phyloP scores from a whole-genome alignment of 768 basidiomycete genomes.

The Lactarius pseudohatsudake region DNA sequence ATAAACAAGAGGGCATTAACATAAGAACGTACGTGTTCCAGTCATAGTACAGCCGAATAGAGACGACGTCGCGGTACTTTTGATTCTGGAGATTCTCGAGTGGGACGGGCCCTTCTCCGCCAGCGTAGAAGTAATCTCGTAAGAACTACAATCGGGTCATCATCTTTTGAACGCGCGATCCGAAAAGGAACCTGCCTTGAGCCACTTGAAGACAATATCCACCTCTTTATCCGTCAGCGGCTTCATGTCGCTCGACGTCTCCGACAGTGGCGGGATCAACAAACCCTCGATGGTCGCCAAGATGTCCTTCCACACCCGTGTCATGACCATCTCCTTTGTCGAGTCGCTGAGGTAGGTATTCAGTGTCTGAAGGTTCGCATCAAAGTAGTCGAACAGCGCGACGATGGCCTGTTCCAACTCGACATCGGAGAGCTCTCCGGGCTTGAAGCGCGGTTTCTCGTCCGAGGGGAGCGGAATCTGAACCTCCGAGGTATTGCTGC shows the following conservation, averaged over 20 bases:
- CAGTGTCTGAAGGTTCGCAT: slow-evolving; percentile 86
- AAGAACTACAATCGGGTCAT: slow-evolving; percentile 62
- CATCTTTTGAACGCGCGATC: slow-evolving; percentile 3
- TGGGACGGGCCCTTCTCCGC: slow-evolving; percentile 88
- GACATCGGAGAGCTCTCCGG: slow-evolving; percentile 84
- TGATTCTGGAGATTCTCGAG: slow-evolving; percentile 87
- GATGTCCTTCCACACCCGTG: slow-evolving; percentile 94
- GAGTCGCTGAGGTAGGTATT: slow-evolving; percentile 83
- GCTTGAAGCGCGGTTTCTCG: slow-evolving; percentile 76
- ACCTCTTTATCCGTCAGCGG: slow-evolving; percentile 94
- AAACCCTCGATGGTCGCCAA: slow-evolving; percentile 80
- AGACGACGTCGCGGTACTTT: slow-evolving; percentile 89
- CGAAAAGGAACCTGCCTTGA: slow-evolving; percentile 63
- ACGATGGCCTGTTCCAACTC: slow-evolving; percentile 93
- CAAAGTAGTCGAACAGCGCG: slow-evolving; percentile 94
- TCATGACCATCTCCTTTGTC: slow-evolving; percentile 91
- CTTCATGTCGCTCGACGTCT: slow-evolving; percentile 84
- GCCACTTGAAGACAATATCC: slow-evolving; percentile 98
- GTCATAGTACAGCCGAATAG: slow-evolving; percentile 93
- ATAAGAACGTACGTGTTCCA: slow-evolving; percentile 74
- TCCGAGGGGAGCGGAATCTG: slow-evolving; percentile 71
- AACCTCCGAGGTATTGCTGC: slow-evolving; percentile 63
- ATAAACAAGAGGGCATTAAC: not conserved
- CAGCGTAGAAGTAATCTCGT: slow-evolving; percentile 92
- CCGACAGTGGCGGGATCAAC: slow-evolving; percentile 87